Percentiles rank a stretch among this genome's conserved stretches.
Conservation (phyloP, 108 stramenopile species). For the Stephanodiscus minutulus region DNA sequence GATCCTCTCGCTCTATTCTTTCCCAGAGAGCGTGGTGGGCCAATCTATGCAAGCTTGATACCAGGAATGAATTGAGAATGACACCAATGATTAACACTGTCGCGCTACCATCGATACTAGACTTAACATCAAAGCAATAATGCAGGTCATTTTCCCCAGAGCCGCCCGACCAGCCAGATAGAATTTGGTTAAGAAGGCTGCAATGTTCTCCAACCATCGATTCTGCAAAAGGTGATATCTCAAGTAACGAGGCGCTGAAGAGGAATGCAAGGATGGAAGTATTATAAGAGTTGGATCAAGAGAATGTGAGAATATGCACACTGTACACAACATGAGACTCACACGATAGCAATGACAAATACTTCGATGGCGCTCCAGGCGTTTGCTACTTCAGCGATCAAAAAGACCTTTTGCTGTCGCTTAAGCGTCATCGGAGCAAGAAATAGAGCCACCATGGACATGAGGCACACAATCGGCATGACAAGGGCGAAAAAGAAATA, state of each 20-base stretch:
- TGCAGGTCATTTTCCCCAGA: slow-evolving; percentile 49
- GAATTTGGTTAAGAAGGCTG: slow-evolving; percentile 62
- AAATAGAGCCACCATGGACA: slow-evolving; percentile 63
- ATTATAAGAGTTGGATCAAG: neutral
- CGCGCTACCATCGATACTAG: slow-evolving; percentile 59
- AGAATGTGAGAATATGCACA: neutral
- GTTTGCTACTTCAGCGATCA: slow-evolving; percentile 81
- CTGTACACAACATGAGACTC: slow-evolving; percentile 1
- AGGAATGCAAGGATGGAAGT: neutral
- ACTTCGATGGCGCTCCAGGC: slow-evolving; percentile 93
- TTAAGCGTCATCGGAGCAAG: slow-evolving; percentile 63
- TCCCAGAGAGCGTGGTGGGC: slow-evolving; percentile 73
- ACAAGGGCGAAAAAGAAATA: slow-evolving; percentile 89
- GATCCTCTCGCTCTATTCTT: slow-evolving; percentile 55
- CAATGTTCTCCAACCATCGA: slow-evolving; percentile 88
- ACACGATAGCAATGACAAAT: slow-evolving; percentile 64
- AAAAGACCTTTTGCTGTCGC: slow-evolving; percentile 61
- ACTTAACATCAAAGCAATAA: slow-evolving; percentile 79
- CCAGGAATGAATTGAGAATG: slow-evolving; percentile 60
- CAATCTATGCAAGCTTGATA: slow-evolving; percentile 60
- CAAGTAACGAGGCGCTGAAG: slow-evolving; percentile 63
- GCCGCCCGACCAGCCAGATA: slow-evolving; percentile 48
- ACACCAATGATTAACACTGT: slow-evolving; percentile 70
- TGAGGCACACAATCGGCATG: slow-evolving; percentile 79
- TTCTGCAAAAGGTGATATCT: slow-evolving; percentile 81